Evolutionary conservation across 306 rosid species (phyloP), one percentile per base, ranked within the genome.

Genomic region (Glycine latifolia): DNA sequence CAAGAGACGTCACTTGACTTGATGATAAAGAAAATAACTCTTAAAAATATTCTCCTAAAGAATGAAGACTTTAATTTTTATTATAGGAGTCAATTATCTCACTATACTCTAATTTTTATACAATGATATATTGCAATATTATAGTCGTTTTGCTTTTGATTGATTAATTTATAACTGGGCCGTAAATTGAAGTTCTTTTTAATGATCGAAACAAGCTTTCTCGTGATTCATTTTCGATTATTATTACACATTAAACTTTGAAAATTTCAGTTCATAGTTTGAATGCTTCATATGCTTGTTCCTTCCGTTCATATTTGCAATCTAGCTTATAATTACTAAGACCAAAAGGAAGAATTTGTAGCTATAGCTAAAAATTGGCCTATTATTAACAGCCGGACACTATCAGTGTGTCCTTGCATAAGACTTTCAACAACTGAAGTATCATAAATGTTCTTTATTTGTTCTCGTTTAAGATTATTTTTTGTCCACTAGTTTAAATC

Each of bases 321-420:
- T 59, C 58, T 44, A 20, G 46, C 41, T 61, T 37, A 10, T 17
- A 26, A 5, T 70, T 35, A 8, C 14, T 60, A n/a, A 59, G 16
- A 62, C 67, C 61, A 63, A 12, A 6, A 10, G 12, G 33, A 20
- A 62, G 16, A 62, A 33, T 26, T 16, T 60, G 46, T 11, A 17
- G 9, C 43, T 46, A 62, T 35, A 62, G 4, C 15, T 8, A 33
- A 72, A 13, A 72, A 17, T 80, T 39, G 31, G 46, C 4, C 67
- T 16, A 26, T 69, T 20, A 49, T 48, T 47, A 50, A 43, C 60
- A 7, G 35, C 44, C 8, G 6, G 46, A 53, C 53, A 68, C 76
- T 39, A 10, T 50, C 60, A 14, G 58, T 37, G 58, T 37, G 65
- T 46, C 71, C 47, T 59, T 74, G 68, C 55, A 11, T 35, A n/a